Evolutionary conservation across 2,329 filamentous ascomycete genomes (phyloP).

Genomic region (Aspergillus sp.): DNA sequence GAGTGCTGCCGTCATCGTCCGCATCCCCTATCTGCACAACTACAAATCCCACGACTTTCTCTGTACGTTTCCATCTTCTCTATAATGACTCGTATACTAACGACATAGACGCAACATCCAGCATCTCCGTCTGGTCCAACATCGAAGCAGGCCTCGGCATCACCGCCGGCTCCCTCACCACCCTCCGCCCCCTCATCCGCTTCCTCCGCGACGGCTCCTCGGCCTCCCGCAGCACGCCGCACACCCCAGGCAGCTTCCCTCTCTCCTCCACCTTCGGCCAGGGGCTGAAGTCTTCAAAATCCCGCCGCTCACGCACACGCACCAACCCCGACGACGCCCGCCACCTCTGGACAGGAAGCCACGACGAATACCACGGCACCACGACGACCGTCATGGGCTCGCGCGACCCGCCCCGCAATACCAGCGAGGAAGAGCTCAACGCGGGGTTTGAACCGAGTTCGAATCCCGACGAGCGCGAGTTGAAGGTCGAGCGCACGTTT

Average conservation of each 20-base stretch:
- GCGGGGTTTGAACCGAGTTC: not conserved
- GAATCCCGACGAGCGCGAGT: too few relatives aligned
- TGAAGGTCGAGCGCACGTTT: not conserved
- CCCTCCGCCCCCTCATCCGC: slow-evolving; percentile 43
- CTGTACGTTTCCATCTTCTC: slow-evolving; percentile 10
- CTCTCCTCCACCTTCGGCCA: slow-evolving; percentile 11
- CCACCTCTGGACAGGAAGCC: slow-evolving; percentile 12
- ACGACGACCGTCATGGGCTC: slow-evolving; percentile 19
- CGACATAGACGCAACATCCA: slow-evolving; percentile 37
- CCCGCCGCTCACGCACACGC: not conserved
- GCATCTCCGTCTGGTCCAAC: slow-evolving; percentile 36
- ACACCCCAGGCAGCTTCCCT: slow-evolving; percentile 12
- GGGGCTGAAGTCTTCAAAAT: slow-evolving; percentile 5
- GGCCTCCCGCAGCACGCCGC: slow-evolving; percentile 8
- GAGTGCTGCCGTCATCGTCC: slow-evolving; percentile 18
- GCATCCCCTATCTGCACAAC: slow-evolving; percentile 12
- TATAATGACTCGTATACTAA: slow-evolving; percentile 5
- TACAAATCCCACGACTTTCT: slow-evolving; percentile 16
- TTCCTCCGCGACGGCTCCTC: slow-evolving; percentile 20
- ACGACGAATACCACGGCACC: slow-evolving; percentile 16
- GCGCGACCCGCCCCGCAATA: slow-evolving; percentile 1
- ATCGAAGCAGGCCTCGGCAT: slow-evolving; percentile 32
- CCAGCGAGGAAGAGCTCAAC: slow-evolving; percentile 18
- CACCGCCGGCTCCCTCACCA: slow-evolving; percentile 28
- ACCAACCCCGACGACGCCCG: slow-evolving; percentile 5